Percentiles rank a stretch among this genome's conserved stretches.
Conservation (phyloP, 192 early-diverging fungal genomes). For the Coemansia sp. region DNA sequence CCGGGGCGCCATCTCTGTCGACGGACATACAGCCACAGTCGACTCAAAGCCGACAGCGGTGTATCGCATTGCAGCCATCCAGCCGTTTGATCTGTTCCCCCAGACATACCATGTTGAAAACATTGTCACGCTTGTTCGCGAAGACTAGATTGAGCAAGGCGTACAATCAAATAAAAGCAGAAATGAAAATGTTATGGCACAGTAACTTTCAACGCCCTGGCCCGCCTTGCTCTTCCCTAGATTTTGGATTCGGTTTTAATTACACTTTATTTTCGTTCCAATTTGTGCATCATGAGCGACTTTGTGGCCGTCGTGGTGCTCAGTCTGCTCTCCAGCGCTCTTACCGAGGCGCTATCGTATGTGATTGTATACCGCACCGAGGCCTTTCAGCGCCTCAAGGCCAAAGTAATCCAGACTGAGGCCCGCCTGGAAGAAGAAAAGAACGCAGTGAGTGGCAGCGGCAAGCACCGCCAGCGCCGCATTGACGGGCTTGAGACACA, state of each 20-base stretch:
- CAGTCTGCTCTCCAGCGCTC: constrained; percentile 36
- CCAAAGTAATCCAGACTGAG: constrained; percentile 41
- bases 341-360: constrained; percentile 47
- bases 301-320: constrained; percentile 29
- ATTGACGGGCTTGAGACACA: constrained; percentile 45
- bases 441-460: constrained; percentile 11
- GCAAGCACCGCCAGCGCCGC: constrained; percentile 45
- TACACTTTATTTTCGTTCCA: not conserved
- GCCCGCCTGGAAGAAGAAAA: constrained; percentile 37
- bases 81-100: constrained; percentile 73
- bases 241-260: not conserved
- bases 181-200: no score
- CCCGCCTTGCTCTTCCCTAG: no score
- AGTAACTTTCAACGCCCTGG: no score
- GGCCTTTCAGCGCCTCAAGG: constrained; percentile 44
- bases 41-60: constrained; percentile 44
- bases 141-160: constrained; percentile 11
- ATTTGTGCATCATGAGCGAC: constrained; percentile 22
- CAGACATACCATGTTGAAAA: constrained; percentile 69
- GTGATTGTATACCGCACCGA: constrained; percentile 41
- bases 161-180: not conserved
- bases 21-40: constrained; percentile 11
- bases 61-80: constrained; percentile 59
- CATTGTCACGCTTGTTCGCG: constrained; percentile 61
- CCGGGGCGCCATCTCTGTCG: constrained; percentile 40